A percentile compares a stretch with the other conserved stretches of the same genome.
Conservation (phyloP, 805 yeast species). For the Millerozyma miso region DNA sequence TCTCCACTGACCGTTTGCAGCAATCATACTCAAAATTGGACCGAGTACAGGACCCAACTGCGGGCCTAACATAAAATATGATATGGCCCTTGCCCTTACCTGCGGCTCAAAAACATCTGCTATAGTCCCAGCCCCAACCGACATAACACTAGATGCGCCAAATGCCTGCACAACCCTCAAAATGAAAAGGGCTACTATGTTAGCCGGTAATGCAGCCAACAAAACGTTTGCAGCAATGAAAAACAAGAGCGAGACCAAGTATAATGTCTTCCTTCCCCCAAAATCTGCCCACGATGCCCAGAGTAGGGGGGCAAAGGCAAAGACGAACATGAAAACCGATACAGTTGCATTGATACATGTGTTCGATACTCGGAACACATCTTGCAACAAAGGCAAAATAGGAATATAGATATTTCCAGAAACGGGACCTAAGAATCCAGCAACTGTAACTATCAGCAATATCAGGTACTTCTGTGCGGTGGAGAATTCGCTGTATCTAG, state of each 20-base stretch:
- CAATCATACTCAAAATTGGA: constrained; percentile 26
- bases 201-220: constrained; percentile 26
- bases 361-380: constrained; percentile 35
- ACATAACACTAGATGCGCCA: constrained; percentile 34
- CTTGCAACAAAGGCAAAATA: constrained; percentile 42
- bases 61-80: constrained; percentile 36
- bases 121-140: constrained; percentile 35
- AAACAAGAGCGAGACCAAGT: constrained; percentile 21
- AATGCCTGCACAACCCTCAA: constrained; percentile 33
- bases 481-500: constrained; percentile 30
- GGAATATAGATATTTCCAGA: constrained; percentile 58
- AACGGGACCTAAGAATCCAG: constrained; percentile 55
- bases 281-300: constrained; percentile 56
- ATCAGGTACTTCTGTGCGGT: constrained; percentile 26
- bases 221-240: constrained; percentile 26
- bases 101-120: constrained; percentile 30
- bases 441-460: constrained; percentile 38
- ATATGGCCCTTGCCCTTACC: constrained; percentile 26
- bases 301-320: constrained; percentile 51
- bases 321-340: constrained; percentile 53
- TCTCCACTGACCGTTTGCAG: constrained; percentile 26
- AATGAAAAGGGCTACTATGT: constrained; percentile 25
- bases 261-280: constrained; percentile 41
- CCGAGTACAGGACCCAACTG: constrained; percentile 38
- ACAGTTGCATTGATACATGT: constrained; percentile 52